phyloP scores from a whole-genome alignment of 2,329 filamentous ascomycete genomes.

The Pyrenophora tritici-repentis region DNA sequence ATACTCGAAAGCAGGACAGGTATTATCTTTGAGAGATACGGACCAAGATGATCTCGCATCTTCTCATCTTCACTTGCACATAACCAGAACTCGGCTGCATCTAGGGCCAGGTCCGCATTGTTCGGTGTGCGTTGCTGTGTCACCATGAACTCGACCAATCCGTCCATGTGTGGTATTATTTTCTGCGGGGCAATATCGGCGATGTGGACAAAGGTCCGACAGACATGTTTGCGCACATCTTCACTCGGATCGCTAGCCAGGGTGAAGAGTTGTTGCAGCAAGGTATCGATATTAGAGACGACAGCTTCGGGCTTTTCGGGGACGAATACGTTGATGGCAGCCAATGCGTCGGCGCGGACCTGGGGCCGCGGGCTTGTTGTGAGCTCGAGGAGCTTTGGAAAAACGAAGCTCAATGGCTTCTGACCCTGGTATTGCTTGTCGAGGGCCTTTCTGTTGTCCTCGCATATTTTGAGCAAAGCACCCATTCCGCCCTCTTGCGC shows the following conservation, averaged over 20 bases:
- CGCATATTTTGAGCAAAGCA: slow-evolving; percentile 91
- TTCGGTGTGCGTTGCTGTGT: slow-evolving; percentile 80
- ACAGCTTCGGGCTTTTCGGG: slow-evolving; percentile 82
- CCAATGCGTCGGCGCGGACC: slow-evolving; percentile 79
- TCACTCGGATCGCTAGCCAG: slow-evolving; percentile 76
- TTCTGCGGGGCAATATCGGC: slow-evolving; percentile 91
- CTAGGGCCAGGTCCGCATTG: slow-evolving; percentile 87
- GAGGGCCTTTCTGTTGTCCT: slow-evolving; percentile 87
- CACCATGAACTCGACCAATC: slow-evolving; percentile 91
- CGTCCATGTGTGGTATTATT: slow-evolving; percentile 83
- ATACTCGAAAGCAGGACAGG: slow-evolving; percentile 91
- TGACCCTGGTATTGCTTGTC: slow-evolving; percentile 88
- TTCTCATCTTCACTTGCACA: slow-evolving; percentile 86
- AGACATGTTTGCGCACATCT: slow-evolving; percentile 90
- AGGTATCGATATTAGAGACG: slow-evolving; percentile 76
- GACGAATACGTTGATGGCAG: slow-evolving; percentile 89
- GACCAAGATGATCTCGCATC: slow-evolving; percentile 74
- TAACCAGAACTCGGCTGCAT: slow-evolving; percentile 97
- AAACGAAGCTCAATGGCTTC: slow-evolving; percentile 82
- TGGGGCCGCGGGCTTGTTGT: slow-evolving; percentile 76
- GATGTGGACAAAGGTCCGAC: slow-evolving; percentile 87
- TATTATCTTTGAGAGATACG: slow-evolving; percentile 82
- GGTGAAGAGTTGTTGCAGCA: slow-evolving; percentile 81
- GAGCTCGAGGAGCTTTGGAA: slow-evolving; percentile 88
- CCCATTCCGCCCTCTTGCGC: slow-evolving; percentile 93